Evolutionary conservation across 495 filamentous ascomycete species (phyloP), one percentile per base, ranked within the genome.

Genomic region (Penicillium paradoxum): DNA sequence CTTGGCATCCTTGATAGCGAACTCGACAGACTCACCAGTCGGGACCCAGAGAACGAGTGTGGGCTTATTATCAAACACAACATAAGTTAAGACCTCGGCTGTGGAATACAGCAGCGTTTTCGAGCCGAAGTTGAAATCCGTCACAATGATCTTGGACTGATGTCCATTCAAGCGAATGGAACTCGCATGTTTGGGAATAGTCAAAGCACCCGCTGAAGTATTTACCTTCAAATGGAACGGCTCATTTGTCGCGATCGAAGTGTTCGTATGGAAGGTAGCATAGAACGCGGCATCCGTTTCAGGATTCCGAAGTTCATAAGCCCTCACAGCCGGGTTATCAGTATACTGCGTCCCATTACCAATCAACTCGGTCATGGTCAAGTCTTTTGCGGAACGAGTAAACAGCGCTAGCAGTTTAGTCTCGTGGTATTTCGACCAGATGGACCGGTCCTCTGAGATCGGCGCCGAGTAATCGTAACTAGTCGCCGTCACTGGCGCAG

Each of bases 391-490:
- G 41, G 74, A 72, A 10, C 80, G 70, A 1, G 76, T 78, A 42
- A 86, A 84, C 57, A 82, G 54, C 1, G 73, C 75, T 17, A 84
- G 57, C 36, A 80, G 65, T 52, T 86, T 86, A 7, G 79, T 83
- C 62, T 85, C 81, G 47, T 78, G 73, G 55, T 79, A 84, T 54
- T 85, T 85, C 39, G 69, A 69, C 2, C 76, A 70, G 24, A 85
- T 80, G 9, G 66, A 64, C n/a, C 82, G 74, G 49, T 77, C 76
- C 48, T 85, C 82, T 3, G 75, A 74, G 34, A 83, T 81, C 3
- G 82, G 81, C 2, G 80, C 73, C 3, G 78, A 80, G 59, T 85
- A 83, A 56, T 84, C 81, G 48, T 83, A 83, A 29, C 77, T 80
- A n/a, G 69, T 77, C 4, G 67, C 76, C 0, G 71, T 70, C 8